Evolutionary conservation across 1,139 yeast genomes (phyloP).

Genomic region (Debaryomycetaceae sp.): DNA sequence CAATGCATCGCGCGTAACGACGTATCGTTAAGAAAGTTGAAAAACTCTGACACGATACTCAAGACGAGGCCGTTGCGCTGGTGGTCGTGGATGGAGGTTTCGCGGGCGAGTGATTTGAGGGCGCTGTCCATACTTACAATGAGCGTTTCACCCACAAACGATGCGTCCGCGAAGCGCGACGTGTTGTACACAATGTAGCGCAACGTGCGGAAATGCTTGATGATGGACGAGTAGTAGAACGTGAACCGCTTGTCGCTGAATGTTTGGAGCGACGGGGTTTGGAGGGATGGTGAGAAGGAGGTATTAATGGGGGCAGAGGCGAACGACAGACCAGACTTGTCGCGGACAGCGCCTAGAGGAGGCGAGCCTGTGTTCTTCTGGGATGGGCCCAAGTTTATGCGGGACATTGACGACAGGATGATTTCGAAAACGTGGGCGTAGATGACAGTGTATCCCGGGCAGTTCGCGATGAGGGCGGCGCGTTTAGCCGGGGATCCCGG

Average conservation of each 20-base stretch:
- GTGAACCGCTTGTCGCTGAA: constrained; percentile 16
- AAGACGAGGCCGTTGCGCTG: constrained; percentile 34
- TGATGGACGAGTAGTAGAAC: constrained; percentile 24
- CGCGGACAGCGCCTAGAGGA: neutral
- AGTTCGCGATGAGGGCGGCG: constrained; percentile 2
- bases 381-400: constrained; percentile 13
- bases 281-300: constrained; percentile 1
- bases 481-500: constrained; percentile 1
- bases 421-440: constrained; percentile 28
- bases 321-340: neutral
- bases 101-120: constrained; percentile 25
- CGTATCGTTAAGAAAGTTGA: constrained; percentile 22
- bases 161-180: constrained; percentile 1
- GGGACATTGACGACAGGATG: constrained; percentile 21
- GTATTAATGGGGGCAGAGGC: neutral
- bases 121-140: constrained; percentile 21
- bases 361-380: neutral
- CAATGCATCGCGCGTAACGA: constrained; percentile 2
- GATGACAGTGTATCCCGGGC: constrained; percentile 31
- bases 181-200: constrained; percentile 27
- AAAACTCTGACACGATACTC: constrained; percentile 35
- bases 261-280: constrained; percentile 1
- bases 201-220: constrained; percentile 33
- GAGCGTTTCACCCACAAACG: constrained; percentile 4
- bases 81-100: constrained; percentile 35